Conservation (phyloP, 805 yeast species). For the Kodamaea nitidulidarum region DNA sequence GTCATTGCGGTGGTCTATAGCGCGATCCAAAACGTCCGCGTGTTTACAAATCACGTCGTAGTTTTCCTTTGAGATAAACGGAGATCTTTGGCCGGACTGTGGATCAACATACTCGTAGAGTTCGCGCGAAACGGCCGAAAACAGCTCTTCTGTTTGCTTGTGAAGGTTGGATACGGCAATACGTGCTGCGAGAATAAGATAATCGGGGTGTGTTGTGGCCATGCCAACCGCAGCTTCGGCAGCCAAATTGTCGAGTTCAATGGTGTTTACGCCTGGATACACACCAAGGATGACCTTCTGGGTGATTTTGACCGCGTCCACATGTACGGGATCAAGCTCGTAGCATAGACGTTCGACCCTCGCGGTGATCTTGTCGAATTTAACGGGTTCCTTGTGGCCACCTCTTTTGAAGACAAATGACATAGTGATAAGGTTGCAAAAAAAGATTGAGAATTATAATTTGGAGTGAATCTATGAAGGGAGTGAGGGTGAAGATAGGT, state of each 20-base stretch:
- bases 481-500: too few species aligned
- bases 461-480: too few species aligned
- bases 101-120: slow-evolving; percentile 80
- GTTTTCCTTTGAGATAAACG: slow-evolving; percentile 42
- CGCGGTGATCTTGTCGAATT: slow-evolving; percentile 95
- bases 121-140: slow-evolving; percentile 70
- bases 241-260: slow-evolving; percentile 64
- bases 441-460: too few species aligned
- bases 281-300: slow-evolving; percentile 95
- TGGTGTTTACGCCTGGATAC: slow-evolving; percentile 93
- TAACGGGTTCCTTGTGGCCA: slow-evolving; percentile 91
- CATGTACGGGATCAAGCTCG: slow-evolving; percentile 86
- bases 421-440: slow-evolving; percentile 1
- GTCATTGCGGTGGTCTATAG: slow-evolving; percentile 47
- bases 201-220: slow-evolving; percentile 98
- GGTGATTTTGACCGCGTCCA: slow-evolving; percentile 93
- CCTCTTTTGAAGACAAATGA: slow-evolving; percentile 91
- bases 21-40: slow-evolving; percentile 42
- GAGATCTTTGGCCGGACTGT: slow-evolving; percentile 56
- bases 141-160: slow-evolving; percentile 87
- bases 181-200: slow-evolving; percentile 91
- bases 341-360: slow-evolving; percentile 86
- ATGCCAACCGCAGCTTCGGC: slow-evolving; percentile 97
- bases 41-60: slow-evolving; percentile 34
- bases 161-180: slow-evolving; percentile 92